These are phyloP conservation scores for Rhodotorula sp. DNA, from an alignment of 1,284 basidiomycete genomes.

Conservation along the genomic window DNA sequence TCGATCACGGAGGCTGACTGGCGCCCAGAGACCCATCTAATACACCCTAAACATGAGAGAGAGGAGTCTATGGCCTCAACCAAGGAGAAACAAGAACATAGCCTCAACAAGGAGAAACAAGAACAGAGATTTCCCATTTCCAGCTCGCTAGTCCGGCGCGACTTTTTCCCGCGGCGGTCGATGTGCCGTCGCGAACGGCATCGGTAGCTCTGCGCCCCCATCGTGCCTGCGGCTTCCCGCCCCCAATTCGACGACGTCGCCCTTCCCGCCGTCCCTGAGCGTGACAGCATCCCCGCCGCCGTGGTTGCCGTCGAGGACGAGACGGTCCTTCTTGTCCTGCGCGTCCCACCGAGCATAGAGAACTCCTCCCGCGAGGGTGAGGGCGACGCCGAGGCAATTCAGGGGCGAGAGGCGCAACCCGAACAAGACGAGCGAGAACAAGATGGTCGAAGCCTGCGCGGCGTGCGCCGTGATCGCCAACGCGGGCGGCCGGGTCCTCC, in stretches of 20 bases:
- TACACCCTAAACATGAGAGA: too few species aligned
- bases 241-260: neutral
- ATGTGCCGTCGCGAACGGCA: neutral
- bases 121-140: neutral
- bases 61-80: too few species aligned
- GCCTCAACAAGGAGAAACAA: neutral
- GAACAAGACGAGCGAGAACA: slow-evolving; percentile 32
- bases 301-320: neutral
- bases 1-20: too few species aligned
- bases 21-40: too few species aligned
- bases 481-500: slow-evolving; percentile 25
- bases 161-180: neutral
- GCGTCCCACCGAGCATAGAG: slow-evolving; percentile 34
- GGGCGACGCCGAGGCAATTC: slow-evolving; percentile 37
- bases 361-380: slow-evolving; percentile 35
- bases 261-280: neutral
- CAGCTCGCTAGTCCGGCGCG: neutral
- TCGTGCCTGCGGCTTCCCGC: neutral
- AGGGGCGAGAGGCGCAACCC: slow-evolving; percentile 27
- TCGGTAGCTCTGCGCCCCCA: neutral
- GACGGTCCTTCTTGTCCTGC: slow-evolving; percentile 20
- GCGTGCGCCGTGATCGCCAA: slow-evolving; percentile 35
- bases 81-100: neutral
- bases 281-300: neutral
- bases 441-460: slow-evolving; percentile 36